Base-by-base conservation (phyloP, 1,284 basidiomycete species). In the Boletus subluridellus region DNA sequence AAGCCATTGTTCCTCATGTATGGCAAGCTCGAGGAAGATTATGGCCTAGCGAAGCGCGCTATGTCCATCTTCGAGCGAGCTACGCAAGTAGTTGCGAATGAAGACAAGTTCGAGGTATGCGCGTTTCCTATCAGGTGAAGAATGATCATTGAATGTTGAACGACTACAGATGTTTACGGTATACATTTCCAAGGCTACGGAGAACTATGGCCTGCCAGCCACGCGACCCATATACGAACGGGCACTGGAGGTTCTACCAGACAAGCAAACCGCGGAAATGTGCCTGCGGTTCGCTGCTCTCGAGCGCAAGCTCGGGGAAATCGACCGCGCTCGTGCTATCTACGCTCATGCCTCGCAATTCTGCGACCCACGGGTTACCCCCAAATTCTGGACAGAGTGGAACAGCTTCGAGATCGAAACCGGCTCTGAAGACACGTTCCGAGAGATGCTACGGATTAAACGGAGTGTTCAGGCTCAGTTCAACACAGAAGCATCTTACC, bases 341-440 rank as follows among this genome's bases (percentile, higher is more conserved):
- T 99, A 97, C 69, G 95, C 94, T 0, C 95, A 99, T 71, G 95
- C 95, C 0, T 94, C 92, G 34, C 97, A 99, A 71, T 98, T 99
- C 82, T 99, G 95, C 76, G 97, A 99, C 73, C 95, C 96, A 21
- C 85, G 96, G 38, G 84, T 90, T 62, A 83, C 91, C 68, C 85
- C 92, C 52, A 88, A 89, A 61, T 99, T 98, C 80, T 99, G 97
- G 96, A 77, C 83, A 50, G 93, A 95, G 73, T 99, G 96, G 96
- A 96, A 98, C 75, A 80, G 80, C 53, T 99, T 99, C 77, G 96
- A 99, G 77, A 93, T 98, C 74, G 95, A 98, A 74, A 95, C 94
- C 1, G 96, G 96, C 0, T 95, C 93, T 1, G 97, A 99, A 74
- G 96, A 99, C 71, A 98, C 96, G 0, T 99, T 99, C 87, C 82